phyloP scores from a whole-genome alignment of 2,329 filamentous ascomycete genomes.

The Fulvia fulva region DNA sequence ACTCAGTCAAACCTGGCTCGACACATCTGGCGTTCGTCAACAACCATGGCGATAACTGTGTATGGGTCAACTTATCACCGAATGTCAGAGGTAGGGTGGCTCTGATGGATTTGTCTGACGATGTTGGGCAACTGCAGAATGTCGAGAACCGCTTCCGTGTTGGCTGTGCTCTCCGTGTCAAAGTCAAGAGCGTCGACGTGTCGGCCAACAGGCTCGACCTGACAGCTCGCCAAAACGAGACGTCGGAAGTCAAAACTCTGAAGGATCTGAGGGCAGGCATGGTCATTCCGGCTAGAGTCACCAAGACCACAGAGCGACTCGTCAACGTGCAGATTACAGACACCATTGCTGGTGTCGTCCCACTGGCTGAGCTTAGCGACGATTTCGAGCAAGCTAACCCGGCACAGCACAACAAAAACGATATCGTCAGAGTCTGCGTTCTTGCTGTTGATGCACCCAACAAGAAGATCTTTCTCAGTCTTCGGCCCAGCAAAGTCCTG shows the following conservation, averaged over 20 bases:
- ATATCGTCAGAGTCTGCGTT: conserved; percentile 82
- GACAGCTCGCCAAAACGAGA: conserved; percentile 34
- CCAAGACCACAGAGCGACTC: conserved; percentile 78
- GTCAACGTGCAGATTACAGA: conserved; percentile 84
- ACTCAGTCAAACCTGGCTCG: conserved; percentile 68
- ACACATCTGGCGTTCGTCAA: conserved; percentile 83
- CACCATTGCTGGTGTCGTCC: conserved; percentile 70
- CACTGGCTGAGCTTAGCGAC: conserved; percentile 78
- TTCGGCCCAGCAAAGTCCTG: conserved; percentile 80
- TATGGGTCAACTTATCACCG: conserved; percentile 90
- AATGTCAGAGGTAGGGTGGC: conserved; percentile 80
- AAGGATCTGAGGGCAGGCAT: conserved; percentile 71
- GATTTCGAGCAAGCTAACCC: conserved; percentile 79
- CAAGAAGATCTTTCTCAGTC: conserved; percentile 78
- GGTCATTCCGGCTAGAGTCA: conserved; percentile 77
- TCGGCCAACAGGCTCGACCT: conserved; percentile 76
- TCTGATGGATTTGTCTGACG: conserved; percentile 80
- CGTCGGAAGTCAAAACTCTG: conserved; percentile 59
- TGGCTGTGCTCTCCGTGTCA: conserved; percentile 80
- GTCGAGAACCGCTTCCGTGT: conserved; percentile 77
- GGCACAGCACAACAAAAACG: conserved; percentile 72
- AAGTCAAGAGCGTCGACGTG: conserved; percentile 69
- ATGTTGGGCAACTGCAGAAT: conserved; percentile 73
- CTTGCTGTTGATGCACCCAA: conserved; percentile 75
- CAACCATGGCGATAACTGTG: conserved; percentile 71